Percentiles rank a stretch among this genome's conserved stretches.
These are phyloP conservation scores for Trichoderma cornu-damae DNA, from an alignment of 2,329 filamentous ascomycete species.

Conservation along the genomic window DNA sequence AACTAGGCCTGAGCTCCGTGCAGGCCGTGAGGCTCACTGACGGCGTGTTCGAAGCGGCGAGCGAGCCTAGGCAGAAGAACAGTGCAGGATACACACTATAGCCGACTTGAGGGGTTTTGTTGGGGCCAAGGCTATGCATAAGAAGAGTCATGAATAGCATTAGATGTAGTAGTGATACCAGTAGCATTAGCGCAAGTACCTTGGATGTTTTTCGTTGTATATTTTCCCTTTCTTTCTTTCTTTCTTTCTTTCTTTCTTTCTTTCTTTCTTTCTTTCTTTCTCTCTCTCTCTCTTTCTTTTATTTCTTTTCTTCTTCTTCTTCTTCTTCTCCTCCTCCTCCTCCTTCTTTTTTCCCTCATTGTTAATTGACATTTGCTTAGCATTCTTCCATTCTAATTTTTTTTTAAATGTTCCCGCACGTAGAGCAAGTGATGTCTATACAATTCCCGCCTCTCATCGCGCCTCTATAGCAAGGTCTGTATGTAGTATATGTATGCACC, in stretches of 20 bases:
- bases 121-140: too few relatives aligned
- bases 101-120: background rate
- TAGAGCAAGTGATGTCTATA: background rate
- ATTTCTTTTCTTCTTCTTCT: background rate
- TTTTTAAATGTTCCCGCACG: background rate
- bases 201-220: too few relatives aligned
- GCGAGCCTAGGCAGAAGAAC: slow-evolving; percentile 68
- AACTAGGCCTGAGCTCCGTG: slow-evolving; percentile 59
- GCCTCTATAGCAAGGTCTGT: background rate
- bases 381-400: background rate
- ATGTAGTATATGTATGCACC: slow-evolving; percentile 1
- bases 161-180: slow-evolving; percentile 8
- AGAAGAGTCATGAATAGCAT: background rate
- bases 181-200: slow-evolving; percentile 1
- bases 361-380: too few relatives aligned
- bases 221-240: background rate
- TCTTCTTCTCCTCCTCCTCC: background rate
- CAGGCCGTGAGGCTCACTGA: slow-evolving; percentile 61
- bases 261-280: background rate
- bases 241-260: background rate
- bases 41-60: slow-evolving; percentile 71
- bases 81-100: slow-evolving; percentile 57
- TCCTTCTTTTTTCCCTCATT: background rate
- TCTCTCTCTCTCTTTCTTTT: background rate
- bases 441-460: background rate